phyloP scores from a whole-genome alignment of 2,329 filamentous ascomycete genomes.

The Trichoderma polysporum region DNA sequence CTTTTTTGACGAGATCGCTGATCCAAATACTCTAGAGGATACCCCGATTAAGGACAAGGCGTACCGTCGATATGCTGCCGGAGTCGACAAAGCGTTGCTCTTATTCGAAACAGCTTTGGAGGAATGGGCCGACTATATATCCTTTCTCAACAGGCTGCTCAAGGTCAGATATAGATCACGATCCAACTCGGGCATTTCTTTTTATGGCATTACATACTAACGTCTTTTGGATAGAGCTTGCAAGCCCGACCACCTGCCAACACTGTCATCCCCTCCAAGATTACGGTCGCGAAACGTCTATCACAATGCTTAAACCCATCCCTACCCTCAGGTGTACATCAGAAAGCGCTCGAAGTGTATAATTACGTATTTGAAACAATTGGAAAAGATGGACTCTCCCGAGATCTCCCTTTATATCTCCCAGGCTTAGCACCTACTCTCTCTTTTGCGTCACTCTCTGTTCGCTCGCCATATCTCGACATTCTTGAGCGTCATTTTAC shows the following conservation, averaged over 20 bases:
- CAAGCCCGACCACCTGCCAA: slow-evolving; percentile 78
- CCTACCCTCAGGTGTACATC: slow-evolving; percentile 92
- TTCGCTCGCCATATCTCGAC: slow-evolving; percentile 80
- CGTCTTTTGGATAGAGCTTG: slow-evolving; percentile 61
- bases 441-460: slow-evolving; percentile 90
- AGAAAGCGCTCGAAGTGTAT: slow-evolving; percentile 95
- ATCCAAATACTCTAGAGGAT: slow-evolving; percentile 46
- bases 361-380: slow-evolving; percentile 84
- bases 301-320: slow-evolving; percentile 94
- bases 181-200: background rate
- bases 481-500: slow-evolving; percentile 81
- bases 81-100: slow-evolving; percentile 81
- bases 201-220: slow-evolving; percentile 3
- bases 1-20: background rate
- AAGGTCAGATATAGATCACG: slow-evolving; percentile 60
- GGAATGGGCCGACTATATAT: slow-evolving; percentile 99
- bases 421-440: slow-evolving; percentile 86
- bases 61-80: slow-evolving; percentile 85
- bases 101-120: slow-evolving; percentile 91
- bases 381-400: slow-evolving; percentile 74
- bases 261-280: slow-evolving; percentile 75
- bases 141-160: slow-evolving; percentile 84
- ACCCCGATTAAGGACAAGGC: slow-evolving; percentile 60
- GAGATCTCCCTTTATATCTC: slow-evolving; percentile 82
- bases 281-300: slow-evolving; percentile 81